Evolutionary conservation across 2,329 filamentous ascomycete genomes (phyloP), one percentile per base, ranked within the genome.

Genomic region (Septoria petroselini): DNA sequence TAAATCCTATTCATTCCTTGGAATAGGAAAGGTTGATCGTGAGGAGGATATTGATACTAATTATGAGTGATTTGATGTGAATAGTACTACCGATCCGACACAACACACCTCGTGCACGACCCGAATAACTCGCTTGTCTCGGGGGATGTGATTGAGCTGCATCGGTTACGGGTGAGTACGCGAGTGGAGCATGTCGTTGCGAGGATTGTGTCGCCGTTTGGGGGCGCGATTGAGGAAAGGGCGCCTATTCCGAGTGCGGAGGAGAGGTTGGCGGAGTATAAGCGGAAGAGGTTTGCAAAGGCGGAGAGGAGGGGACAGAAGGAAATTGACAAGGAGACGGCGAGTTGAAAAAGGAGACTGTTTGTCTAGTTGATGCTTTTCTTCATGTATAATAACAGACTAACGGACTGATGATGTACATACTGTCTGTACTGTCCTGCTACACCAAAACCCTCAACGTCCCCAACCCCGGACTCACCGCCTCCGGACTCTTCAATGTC

Each of bases 81-180:
- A 17, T 58, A 85, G 83, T 74, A 78, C 72, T 91, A 86, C 68
- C 78, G 83, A 62, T 73, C 78, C 37, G 79, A 80, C 17, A 74
- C 77, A 57, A 78, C 81, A 58, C 78, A 85, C 65, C 80, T 91
- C 23, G 86, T 91, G 30, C 85, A 89, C 73, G 88, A 93, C 69
- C 88, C 88, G 21, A 81, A 81, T 68, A 80, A 82, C 59, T 89
- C 85, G 19, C 77, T 90, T 30, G 78, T 83, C 50, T 78, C 79
- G 42, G 88, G 88, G 64, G 88, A 93, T 67, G 80, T 91, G 2
- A 81, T 93, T 21, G 76, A 81, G 55, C 86, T 91, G 60, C 80
- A 84, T 46, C 77, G 82, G 55, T 86, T 91, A 60, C 80, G 81
- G 44, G 80, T 79, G 5, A 82, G 80, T 33, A 81, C 81, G 55